These are phyloP conservation scores for Circinella minor DNA, from an alignment of 371 early-diverging fungal species.

Conservation along the genomic window DNA sequence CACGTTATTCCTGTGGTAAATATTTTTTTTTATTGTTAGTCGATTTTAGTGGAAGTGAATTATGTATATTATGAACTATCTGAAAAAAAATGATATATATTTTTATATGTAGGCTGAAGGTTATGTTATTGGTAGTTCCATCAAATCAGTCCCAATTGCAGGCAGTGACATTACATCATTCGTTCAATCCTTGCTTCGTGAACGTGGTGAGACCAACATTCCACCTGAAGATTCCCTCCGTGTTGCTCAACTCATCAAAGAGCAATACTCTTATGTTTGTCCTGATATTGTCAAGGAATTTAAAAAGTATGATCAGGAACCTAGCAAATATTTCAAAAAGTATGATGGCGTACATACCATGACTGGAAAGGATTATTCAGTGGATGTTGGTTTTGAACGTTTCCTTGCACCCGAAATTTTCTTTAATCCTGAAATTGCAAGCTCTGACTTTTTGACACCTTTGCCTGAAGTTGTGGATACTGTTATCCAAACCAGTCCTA, in stretches of 20 bases:
- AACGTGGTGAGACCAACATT: constrained; percentile 91
- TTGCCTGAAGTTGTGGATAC: constrained; percentile 95
- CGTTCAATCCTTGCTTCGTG: constrained; percentile 95
- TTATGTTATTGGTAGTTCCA: constrained; percentile 95
- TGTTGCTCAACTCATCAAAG: constrained; percentile 94
- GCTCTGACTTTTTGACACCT: constrained; percentile 95
- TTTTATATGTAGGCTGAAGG: constrained; percentile 83
- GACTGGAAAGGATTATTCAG: constrained; percentile 86
- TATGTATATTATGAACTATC: too few relatives aligned
- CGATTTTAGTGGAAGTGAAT: too few relatives aligned
- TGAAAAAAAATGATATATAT: too few relatives aligned
- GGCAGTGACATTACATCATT: constrained; percentile 96
- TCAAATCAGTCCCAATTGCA: constrained; percentile 98
- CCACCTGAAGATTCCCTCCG: constrained; percentile 96
- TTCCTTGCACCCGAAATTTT: constrained; percentile 98
- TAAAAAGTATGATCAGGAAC: constrained; percentile 90
- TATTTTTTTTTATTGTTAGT: background rate
- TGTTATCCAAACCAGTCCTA: constrained; percentile 95
- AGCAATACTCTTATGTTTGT: constrained; percentile 94
- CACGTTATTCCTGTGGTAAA: constrained; percentile 97
- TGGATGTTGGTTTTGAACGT: constrained; percentile 97
- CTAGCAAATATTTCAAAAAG: constrained; percentile 84
- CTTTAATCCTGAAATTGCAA: constrained; percentile 97
- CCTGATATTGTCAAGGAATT: constrained; percentile 98
- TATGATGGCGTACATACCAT: constrained; percentile 84